Base-by-base conservation (phyloP, 2,329 filamentous ascomycete genomes). In the Orbilia ellipsospora region DNA sequence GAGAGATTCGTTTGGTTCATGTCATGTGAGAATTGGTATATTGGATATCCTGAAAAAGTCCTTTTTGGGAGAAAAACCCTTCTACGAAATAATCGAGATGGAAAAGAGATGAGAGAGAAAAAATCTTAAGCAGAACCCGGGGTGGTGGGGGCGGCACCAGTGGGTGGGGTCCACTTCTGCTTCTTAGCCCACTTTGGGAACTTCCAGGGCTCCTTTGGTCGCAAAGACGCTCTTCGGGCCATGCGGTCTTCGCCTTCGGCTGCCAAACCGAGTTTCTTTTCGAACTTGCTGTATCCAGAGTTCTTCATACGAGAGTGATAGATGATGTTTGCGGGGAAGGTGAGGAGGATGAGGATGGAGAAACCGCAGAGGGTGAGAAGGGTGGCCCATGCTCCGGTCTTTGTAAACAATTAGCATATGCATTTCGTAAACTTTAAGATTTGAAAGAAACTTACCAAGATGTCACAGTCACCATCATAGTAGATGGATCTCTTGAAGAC, bases 401-500 rank as follows among this genome's bases (percentile, higher is more conserved):
- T n/a, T 48, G 16, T 1, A n/a, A 45, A 62, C n/a, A 15, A 44
- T 59, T 52, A 55, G 31, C 26, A 20, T 31, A 8, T 40, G 31
- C 31, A 10, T 10, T 7, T 36, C 10, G 8, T 10, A 10, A 48
- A 23, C 23, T 23, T 23, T 23, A 23, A 23, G 4, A 28, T 13
- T 8, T 13, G 18, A 4, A 50, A 18, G 18, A 13, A 52, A 45
- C 73, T 56, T 63, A 77, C 73, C 65, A 77, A 60, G 28, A 77
- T 57, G 45, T 77, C 61, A 31, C 73, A 77, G 62, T 77, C 67
- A 18, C 73, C 73, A 26, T 77, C 73, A 26, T 77, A 77, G 50
- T 77, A 77, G 26, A 77, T 77, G 13, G 70, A 42, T 48, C 66
- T 40, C 51, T 77, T 77, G 66, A 77, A 77, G 16, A 77, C 67